Base-by-base conservation (phyloP, 2,329 filamentous ascomycete species). In the Trichoderma sp. region DNA sequence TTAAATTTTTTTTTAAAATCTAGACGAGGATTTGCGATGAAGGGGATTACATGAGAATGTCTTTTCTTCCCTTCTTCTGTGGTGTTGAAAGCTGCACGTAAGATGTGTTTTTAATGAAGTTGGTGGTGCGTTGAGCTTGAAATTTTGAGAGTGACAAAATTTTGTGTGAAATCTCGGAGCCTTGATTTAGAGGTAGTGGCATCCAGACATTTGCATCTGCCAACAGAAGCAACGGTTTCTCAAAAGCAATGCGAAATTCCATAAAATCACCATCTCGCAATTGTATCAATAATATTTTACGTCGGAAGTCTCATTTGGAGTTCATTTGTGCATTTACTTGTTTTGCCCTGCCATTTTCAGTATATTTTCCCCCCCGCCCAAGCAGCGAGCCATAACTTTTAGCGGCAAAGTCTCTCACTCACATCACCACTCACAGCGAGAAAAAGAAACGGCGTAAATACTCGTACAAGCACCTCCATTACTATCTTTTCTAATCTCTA, bases 401-500 rank as follows among this genome's bases (percentile, higher is more conserved):
- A 45, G 35, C 42, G 22, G 19, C 42, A 48, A 9, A 12, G 22
- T 52, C 19, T 34, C 13, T 27, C 39, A 25, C 27, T 64, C 48
- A 25, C 25, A 7, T 42, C 48, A 54, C 22, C 27, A 27, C 19
- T n/a, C 29, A 32, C n/a, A 10, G 0, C 6, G 4, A n/a, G 15
- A 56, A 19, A 39, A 8, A 58, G 4, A 5, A 15, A 17, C 10
- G 17, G 27, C 15, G n/a, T 60, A 45, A 42, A 22, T 65, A 27
- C 54, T 66, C 35, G 12, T 52, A 63, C 37, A 25, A 58, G 25
- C 29, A 34, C 37, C 39, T 8, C 29, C 39, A 68, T 67, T 64
- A 58, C 48, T 68, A 67, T 29, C 37, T 67, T 45, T 54, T 64
- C 65, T 64, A 68, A 15, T 67, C 45, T 54, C 50, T 65, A 65